phyloP scores from a whole-genome alignment of 257 asterid species.

The Leonotis leonurus region DNA sequence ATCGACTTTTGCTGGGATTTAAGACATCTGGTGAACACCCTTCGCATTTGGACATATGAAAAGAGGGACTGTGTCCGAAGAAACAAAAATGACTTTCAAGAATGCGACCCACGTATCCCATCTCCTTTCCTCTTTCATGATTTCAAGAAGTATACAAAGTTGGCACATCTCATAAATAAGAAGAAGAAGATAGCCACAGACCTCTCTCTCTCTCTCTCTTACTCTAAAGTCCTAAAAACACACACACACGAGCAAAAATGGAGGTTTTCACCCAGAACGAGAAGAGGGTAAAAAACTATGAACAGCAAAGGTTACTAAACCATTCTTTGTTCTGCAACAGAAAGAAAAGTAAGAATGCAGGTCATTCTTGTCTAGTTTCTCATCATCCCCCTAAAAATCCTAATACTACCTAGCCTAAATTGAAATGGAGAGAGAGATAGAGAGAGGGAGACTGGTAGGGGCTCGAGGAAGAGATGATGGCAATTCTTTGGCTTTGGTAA shows the following conservation, averaged over 20 bases:
- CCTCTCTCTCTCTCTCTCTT: not conserved
- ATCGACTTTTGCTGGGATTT: conserved; percentile 12
- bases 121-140: conserved; percentile 12
- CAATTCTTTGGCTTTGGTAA: conserved; percentile 30
- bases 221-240: not conserved
- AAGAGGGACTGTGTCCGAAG: conserved; percentile 13
- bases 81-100: conserved; percentile 25
- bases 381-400: not conserved
- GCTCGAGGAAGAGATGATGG: conserved; percentile 65
- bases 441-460: conserved; percentile 34
- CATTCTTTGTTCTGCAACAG: conserved; percentile 18
- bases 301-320: not conserved
- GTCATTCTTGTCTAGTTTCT: conserved; percentile 7
- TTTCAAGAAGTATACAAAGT: not conserved
- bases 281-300: conserved; percentile 14
- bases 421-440: not conserved
- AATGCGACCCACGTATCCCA: conserved; percentile 22
- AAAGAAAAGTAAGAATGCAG: conserved; percentile 18
- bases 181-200: not conserved
- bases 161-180: conserved; percentile 16
- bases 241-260: conserved; percentile 9
- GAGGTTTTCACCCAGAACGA: conserved; percentile 2
- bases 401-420: too few species aligned
- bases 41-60: conserved; percentile 17
- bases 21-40: conserved; percentile 12